Percentiles rank a stretch among this genome's conserved stretches.
Conservation (phyloP, 164 flowering plant genomes). For the Cinnamomum micranthum region DNA sequence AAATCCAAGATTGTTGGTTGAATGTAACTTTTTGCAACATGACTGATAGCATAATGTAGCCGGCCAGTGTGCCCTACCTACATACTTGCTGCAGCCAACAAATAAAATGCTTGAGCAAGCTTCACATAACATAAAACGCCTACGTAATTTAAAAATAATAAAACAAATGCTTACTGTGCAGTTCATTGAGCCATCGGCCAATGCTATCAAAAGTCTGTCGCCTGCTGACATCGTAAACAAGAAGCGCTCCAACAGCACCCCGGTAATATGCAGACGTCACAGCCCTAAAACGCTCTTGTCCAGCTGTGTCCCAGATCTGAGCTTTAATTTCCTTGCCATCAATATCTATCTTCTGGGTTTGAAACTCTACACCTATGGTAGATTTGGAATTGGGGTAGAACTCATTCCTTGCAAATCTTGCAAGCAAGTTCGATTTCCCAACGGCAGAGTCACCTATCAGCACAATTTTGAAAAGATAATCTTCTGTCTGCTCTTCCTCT, state of each 20-base stretch:
- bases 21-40: too few relatives aligned
- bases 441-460: conserved; percentile 72
- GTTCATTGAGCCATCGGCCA: conserved; percentile 72
- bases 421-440: conserved; percentile 69
- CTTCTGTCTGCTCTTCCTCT: conserved; percentile 50
- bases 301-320: conserved; percentile 76
- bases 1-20: too few relatives aligned
- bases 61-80: too few relatives aligned
- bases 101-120: too few relatives aligned
- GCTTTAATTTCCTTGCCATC: conserved; percentile 69
- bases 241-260: conserved; percentile 69
- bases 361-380: conserved; percentile 72
- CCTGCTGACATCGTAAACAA: conserved; percentile 65
- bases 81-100: too few relatives aligned
- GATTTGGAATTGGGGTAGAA: conserved; percentile 68
- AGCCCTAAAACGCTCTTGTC: conserved; percentile 72
- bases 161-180: conserved; percentile 44
- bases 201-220: conserved; percentile 68
- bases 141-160: too few relatives aligned
- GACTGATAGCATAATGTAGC: too few relatives aligned
- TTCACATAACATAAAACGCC: too few relatives aligned
- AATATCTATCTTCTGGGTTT: conserved; percentile 63
- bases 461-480: conserved; percentile 69
- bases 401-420: conserved; percentile 67
- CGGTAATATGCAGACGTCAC: conserved; percentile 71